These are phyloP conservation scores for Cucurbita maxima DNA, from an alignment of 306 rosid genomes.

Conservation along the genomic window DNA sequence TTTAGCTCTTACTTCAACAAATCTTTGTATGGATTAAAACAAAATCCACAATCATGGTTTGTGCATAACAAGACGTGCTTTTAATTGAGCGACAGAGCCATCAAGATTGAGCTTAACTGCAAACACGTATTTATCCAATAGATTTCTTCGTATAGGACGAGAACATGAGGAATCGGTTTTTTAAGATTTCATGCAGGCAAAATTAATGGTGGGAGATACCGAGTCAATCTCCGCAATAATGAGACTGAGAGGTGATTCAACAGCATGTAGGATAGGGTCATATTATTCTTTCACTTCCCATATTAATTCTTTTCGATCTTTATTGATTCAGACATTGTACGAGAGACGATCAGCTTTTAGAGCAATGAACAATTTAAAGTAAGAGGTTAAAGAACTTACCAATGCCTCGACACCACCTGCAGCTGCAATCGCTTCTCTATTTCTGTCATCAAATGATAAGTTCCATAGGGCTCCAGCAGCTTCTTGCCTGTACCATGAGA, in stretches of 20 bases:
- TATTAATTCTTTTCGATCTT: background rate
- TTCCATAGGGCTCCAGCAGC: conserved; percentile 99
- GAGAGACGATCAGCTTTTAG: background rate
- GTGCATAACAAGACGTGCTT: too few relatives aligned
- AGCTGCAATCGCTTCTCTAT: conserved; percentile 94
- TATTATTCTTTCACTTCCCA: background rate
- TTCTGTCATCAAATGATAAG: conserved; percentile 94
- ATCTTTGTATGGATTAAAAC: too few relatives aligned
- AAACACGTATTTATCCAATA: too few relatives aligned
- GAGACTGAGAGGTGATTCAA: background rate
- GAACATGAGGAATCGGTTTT: background rate
- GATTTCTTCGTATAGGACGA: too few relatives aligned
- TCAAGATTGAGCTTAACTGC: too few relatives aligned
- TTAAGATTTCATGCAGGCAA: background rate
- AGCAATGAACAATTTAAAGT: background rate
- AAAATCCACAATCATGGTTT: too few relatives aligned
- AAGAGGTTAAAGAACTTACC: conserved; percentile 35
- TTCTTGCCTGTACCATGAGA: conserved; percentile 64
- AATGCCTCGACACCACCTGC: conserved; percentile 96
- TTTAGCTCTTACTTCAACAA: too few relatives aligned
- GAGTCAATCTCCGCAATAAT: background rate
- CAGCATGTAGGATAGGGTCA: background rate
- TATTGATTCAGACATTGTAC: background rate
- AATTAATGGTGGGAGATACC: background rate
- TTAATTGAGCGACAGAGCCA: too few relatives aligned